Evolutionary conservation across 2,329 filamentous ascomycete species (phyloP), one percentile per base, ranked within the genome.

Genomic region (Bertia moriformis): DNA sequence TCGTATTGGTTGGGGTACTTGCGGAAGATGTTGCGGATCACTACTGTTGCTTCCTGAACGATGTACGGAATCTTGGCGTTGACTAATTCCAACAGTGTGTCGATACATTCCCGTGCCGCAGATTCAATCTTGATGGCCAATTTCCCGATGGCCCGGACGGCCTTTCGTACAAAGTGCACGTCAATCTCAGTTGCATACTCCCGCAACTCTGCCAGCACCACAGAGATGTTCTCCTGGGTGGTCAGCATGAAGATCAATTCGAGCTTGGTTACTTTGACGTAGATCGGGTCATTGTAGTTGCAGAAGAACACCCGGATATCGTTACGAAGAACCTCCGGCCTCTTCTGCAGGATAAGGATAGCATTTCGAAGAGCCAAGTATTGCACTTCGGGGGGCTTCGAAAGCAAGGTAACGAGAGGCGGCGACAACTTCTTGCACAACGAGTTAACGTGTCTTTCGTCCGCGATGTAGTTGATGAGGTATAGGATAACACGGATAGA

Each of bases 241-340:
- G 91, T 91, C 43, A 98, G 72, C 91, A 96, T 98, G 60, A 98
- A 98, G 48, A 98, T 96, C 49, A 98, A 73, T 61, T 98, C 91
- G 38, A 98, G 71, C 61, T 98, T 98, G 14, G 91, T 98, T 39
- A 98, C 91, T 60, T 98, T 98, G 62, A 98, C 91, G 57, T 96
- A 98, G 46, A 98, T 98, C 0, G 91, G 91, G 54, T 98, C 91
- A 57, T 98, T 98, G 62, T 98, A 98, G 68, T 98, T 98, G 76
- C 91, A 98, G 62, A 98, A 98, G 63, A 98, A 98, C 20, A 98
- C 91, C 37, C 91, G 78, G 45, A 98, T 96, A 58, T 98, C 91
- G 59, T 95, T 96, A 45, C 87, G 77, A 40, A 98, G 62, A 5
- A 98, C 89, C 52, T 96, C 91, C 0, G 91, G 91, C 41, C 89